Percentiles rank a stretch among this genome's conserved stretches.
These are phyloP conservation scores for Termitomyces sp. DNA, from an alignment of 768 basidiomycete genomes.

Conservation along the genomic window DNA sequence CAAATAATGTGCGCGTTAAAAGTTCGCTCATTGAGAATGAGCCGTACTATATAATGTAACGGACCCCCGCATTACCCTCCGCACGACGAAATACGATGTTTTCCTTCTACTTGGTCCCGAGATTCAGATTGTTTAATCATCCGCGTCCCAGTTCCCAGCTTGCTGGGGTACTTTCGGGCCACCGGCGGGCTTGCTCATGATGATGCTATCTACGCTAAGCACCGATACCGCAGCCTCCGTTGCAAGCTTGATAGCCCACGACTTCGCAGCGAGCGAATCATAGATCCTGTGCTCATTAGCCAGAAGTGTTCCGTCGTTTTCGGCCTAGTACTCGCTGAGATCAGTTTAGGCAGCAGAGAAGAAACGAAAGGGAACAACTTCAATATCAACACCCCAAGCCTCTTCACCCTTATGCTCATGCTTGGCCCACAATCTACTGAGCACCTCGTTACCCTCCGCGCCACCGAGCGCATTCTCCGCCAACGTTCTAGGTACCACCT, in stretches of 20 bases:
- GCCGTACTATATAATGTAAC: too few relatives aligned
- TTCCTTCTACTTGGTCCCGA: not conserved
- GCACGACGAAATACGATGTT: not conserved
- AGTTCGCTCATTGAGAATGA: not conserved
- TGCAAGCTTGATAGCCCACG: conserved; percentile 84
- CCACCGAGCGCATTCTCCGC: not conserved
- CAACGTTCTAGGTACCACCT: not conserved
- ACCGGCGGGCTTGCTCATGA: conserved; percentile 56
- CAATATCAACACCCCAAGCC: not conserved
- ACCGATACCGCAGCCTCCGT: conserved; percentile 83
- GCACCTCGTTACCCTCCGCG: not conserved
- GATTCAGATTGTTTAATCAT: not conserved
- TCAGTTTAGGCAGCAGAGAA: not conserved
- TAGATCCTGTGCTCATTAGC: not conserved
- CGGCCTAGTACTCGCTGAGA: not conserved
- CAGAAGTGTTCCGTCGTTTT: not conserved
- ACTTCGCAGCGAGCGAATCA: conserved; percentile 55
- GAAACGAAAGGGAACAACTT: not conserved
- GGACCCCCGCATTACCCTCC: not conserved
- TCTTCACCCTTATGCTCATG: not conserved
- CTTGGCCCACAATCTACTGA: not conserved
- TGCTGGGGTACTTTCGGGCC: conserved; percentile 69
- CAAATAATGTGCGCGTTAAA: not conserved
- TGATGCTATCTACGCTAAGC: not conserved
- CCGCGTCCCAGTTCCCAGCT: not conserved